A percentile compares a stretch with the other conserved stretches of the same genome.
Evolutionary conservation across 78 protist species (phyloP).

Genomic region (Anaeramoeba flamelloides): DNA sequence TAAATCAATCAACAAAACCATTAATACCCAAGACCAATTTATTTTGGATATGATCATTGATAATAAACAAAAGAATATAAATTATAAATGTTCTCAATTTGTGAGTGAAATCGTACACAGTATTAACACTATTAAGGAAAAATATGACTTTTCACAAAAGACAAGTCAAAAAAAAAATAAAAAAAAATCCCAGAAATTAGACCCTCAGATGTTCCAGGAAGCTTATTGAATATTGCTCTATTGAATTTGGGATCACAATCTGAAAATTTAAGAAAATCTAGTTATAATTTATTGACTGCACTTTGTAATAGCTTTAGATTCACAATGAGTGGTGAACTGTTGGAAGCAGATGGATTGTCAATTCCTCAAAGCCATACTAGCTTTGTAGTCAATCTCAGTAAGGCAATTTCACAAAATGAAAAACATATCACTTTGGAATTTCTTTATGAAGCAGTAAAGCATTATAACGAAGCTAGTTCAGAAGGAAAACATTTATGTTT

Average conservation of each 20-base stretch:
- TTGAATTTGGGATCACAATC: slow-evolving; percentile 33
- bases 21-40: background rate
- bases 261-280: slow-evolving; percentile 31
- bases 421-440: slow-evolving; percentile 35
- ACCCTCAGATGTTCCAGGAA: slow-evolving; percentile 48
- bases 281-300: slow-evolving; percentile 34
- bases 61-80: background rate
- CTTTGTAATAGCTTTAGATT: slow-evolving; percentile 29
- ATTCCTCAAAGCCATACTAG: slow-evolving; percentile 31
- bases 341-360: slow-evolving; percentile 36
- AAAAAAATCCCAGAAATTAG: slow-evolving; percentile 11
- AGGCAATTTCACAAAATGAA: slow-evolving; percentile 23
- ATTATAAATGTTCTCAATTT: background rate
- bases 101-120: background rate
- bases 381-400: slow-evolving; percentile 27
- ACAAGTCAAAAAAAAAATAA: background rate
- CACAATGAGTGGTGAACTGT: slow-evolving; percentile 10
- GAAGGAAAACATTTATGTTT: slow-evolving; percentile 35
- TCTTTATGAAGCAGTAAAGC: slow-evolving; percentile 20
- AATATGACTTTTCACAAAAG: background rate
- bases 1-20: background rate
- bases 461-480: slow-evolving; percentile 12
- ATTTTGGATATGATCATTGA: background rate
- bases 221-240: slow-evolving; percentile 42
- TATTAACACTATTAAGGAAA: background rate